Conservation (phyloP, 2,329 filamentous ascomycete genomes). For the Orbilia brochopaga region DNA sequence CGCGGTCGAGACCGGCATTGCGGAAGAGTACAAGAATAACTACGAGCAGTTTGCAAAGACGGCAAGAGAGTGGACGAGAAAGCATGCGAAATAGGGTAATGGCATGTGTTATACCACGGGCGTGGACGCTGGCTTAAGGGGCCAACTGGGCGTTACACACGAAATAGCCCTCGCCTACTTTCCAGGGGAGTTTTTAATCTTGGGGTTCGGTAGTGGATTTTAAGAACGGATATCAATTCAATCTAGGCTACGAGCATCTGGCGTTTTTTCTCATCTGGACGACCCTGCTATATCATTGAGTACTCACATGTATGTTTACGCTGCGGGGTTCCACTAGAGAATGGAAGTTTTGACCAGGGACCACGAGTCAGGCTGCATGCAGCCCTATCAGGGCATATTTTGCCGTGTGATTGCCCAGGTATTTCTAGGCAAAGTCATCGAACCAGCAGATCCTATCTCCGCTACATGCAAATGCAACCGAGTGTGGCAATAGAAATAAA, state of each 20-base stretch:
- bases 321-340: constrained; percentile 21
- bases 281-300: constrained; percentile 21
- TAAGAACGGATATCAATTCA: constrained; percentile 7
- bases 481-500: too few relatives aligned
- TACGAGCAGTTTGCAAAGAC: constrained; percentile 73
- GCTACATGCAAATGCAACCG: too few relatives aligned
- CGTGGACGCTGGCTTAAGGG: too few relatives aligned
- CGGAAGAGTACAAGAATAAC: constrained; percentile 78
- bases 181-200: neutral
- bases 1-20: constrained; percentile 83
- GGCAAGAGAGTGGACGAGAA: constrained; percentile 73
- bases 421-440: too few relatives aligned
- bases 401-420: too few relatives aligned
- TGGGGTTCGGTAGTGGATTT: constrained; percentile 3
- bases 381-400: too few relatives aligned
- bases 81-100: constrained; percentile 66
- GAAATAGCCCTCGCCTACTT: neutral
- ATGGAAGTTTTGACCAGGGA: neutral
- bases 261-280: constrained; percentile 36
- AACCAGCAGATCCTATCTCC: too few relatives aligned
- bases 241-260: constrained; percentile 14
- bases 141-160: neutral
- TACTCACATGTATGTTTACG: neutral
- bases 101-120: too few relatives aligned
- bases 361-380: too few relatives aligned